These are phyloP conservation scores for Parachaetomium inaequale DNA, from an alignment of 495 filamentous ascomycete species.

Conservation along the genomic window DNA sequence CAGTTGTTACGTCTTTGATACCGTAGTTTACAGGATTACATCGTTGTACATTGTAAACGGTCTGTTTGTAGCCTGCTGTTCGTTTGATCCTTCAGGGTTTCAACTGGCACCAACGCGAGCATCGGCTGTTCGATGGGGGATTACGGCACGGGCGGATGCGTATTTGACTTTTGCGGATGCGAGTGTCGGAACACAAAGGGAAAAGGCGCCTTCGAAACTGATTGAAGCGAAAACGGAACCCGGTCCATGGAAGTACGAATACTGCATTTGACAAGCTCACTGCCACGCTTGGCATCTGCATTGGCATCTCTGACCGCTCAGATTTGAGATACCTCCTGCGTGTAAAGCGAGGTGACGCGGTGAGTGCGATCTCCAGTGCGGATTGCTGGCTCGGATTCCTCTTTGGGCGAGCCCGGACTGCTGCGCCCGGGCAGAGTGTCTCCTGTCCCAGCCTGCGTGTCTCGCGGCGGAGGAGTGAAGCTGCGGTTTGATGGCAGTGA, in stretches of 20 bases:
- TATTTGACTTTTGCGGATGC: not conserved
- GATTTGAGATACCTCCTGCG: not conserved
- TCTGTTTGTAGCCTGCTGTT: not conserved
- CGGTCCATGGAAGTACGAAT: not conserved
- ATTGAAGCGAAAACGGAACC: not conserved
- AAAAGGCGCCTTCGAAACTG: not conserved
- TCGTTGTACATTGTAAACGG: not conserved
- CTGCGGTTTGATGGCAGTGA: not conserved
- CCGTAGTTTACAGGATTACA: not conserved
- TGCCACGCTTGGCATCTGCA: constrained; percentile 22
- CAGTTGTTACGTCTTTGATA: not conserved
- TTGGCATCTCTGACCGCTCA: constrained; percentile 3
- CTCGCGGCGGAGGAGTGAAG: not conserved
- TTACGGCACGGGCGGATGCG: not conserved
- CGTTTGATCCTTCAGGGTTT: constrained; percentile 5
- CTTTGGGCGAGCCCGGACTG: not conserved
- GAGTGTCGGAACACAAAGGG: not conserved
- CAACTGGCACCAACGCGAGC: not conserved
- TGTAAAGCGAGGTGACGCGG: not conserved
- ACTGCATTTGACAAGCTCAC: not conserved
- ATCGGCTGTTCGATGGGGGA: not conserved
- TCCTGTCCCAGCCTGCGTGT: not conserved
- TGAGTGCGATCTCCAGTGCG: not conserved
- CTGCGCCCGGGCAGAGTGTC: not conserved
- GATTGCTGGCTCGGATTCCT: not conserved